Percentiles rank a stretch among this genome's conserved stretches.
Conservation (phyloP, 345 rosid species). For the Passiflora organensis region DNA sequence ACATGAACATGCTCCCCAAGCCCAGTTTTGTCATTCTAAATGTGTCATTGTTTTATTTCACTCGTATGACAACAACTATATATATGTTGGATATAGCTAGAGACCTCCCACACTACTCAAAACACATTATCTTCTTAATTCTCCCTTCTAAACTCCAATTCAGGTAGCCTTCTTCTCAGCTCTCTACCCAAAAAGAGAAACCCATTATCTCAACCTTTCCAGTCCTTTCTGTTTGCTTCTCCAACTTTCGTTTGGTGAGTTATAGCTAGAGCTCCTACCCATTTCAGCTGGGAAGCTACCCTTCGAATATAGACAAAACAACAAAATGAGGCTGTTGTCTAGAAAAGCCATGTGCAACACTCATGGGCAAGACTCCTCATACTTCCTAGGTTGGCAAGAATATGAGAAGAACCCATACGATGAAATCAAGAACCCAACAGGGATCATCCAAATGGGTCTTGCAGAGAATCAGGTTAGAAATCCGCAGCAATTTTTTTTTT, state of each 20-base stretch:
- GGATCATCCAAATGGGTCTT: conserved; percentile 82
- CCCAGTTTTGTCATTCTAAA: not conserved
- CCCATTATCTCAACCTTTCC: not conserved
- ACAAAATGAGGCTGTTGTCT: conserved; percentile 52
- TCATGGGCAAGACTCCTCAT: conserved; percentile 81
- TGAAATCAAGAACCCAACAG: conserved; percentile 52
- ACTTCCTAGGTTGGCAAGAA: conserved; percentile 78
- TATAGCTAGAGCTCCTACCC: not conserved
- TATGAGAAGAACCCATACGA: conserved; percentile 77
- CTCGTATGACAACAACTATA: conserved; percentile 13
- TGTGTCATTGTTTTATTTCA: conserved; percentile 6
- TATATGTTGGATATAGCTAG: conserved; percentile 1
- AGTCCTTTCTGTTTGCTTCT: conserved; percentile 6
- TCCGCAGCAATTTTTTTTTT: too few relatives aligned
- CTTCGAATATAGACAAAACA: not conserved
- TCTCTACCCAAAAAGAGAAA: not conserved
- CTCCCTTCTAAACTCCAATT: too few relatives aligned
- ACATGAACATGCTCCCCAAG: conserved; percentile 10
- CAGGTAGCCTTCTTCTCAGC: not conserved
- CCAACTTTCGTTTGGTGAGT: not conserved
- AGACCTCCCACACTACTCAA: conserved; percentile 4
- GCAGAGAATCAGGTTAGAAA: conserved; percentile 72
- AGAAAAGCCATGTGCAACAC: conserved; percentile 57
- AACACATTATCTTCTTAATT: too few relatives aligned
- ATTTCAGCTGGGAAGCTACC: not conserved